A percentile compares a stretch with the other conserved stretches of the same genome.
Conservation (phyloP, 495 filamentous ascomycete species). For the Cenococcum geophilum region DNA sequence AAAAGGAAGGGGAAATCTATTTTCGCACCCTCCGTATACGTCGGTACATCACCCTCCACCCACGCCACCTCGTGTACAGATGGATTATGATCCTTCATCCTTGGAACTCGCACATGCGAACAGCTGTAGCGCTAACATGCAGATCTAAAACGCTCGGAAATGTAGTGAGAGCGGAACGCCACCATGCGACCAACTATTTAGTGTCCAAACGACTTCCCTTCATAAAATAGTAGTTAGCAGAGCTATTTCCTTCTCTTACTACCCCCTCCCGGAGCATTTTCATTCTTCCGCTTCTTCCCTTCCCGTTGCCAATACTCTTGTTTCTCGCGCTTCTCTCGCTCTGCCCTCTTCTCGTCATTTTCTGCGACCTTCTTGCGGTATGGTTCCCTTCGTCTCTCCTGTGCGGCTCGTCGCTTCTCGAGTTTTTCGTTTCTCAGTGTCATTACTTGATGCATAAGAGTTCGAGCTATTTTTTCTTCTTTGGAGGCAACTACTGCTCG, state of each 20-base stretch:
- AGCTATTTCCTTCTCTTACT: constrained; percentile 54
- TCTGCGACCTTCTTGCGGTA: constrained; percentile 77
- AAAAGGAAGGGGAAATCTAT: no score
- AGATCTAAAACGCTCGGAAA: neutral
- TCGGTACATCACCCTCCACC: neutral
- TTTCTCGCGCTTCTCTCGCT: constrained; percentile 80
- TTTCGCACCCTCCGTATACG: no score
- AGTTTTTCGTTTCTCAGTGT: constrained; percentile 87
- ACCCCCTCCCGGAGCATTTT: constrained; percentile 59
- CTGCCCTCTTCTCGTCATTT: constrained; percentile 70
- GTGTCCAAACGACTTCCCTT: neutral
- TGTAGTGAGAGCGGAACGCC: constrained; percentile 1
- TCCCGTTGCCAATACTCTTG: constrained; percentile 90
- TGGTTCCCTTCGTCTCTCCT: constrained; percentile 73
- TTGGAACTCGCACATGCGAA: neutral
- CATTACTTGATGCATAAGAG: constrained; percentile 89
- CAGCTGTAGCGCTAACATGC: neutral
- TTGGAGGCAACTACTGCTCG: constrained; percentile 71
- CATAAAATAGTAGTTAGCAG: neutral
- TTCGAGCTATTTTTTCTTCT: constrained; percentile 82
- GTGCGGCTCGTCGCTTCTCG: constrained; percentile 69
- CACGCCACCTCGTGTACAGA: neutral
- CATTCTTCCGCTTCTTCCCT: constrained; percentile 82
- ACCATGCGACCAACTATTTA: neutral
- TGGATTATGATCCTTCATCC: neutral